Conservation (phyloP, 192 early-diverging fungal genomes). For the Gaertneriomyces semiglobifer region DNA sequence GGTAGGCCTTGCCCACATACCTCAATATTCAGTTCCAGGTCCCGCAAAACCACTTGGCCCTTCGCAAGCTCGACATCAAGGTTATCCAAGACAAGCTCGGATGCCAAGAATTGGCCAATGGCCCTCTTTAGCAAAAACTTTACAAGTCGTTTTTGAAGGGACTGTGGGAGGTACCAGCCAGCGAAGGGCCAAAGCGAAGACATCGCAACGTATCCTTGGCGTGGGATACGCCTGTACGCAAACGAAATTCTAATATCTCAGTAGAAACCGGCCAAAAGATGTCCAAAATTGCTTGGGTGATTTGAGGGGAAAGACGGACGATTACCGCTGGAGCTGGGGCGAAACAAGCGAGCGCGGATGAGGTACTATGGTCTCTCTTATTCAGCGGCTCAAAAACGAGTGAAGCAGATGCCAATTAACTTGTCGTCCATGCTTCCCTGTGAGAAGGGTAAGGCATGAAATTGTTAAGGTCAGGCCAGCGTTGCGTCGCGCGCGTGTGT, state of each 20-base stretch:
- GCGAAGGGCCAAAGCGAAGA: conserved; percentile 29
- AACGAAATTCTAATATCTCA: not conserved
- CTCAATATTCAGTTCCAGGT: conserved; percentile 74
- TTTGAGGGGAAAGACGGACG: no score
- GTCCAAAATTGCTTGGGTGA: no score
- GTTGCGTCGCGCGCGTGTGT: no score
- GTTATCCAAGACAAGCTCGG: conserved; percentile 72
- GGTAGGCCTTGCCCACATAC: conserved; percentile 44
- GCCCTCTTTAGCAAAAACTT: conserved; percentile 78
- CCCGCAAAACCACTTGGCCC: conserved; percentile 70
- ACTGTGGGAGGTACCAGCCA: conserved; percentile 31
- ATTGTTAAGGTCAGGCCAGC: no score
- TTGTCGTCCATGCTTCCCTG: no score
- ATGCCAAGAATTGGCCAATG: conserved; percentile 78
- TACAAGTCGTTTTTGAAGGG: conserved; percentile 78
- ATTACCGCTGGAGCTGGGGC: no score
- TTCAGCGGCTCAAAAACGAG: no score
- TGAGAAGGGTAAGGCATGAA: no score
- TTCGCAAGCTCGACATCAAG: conserved; percentile 78
- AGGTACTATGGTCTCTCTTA: no score
- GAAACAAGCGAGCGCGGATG: no score
- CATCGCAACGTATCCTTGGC: not conserved
- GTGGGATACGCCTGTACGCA: not conserved
- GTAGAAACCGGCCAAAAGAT: not conserved
- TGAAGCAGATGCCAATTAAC: no score